Evolutionary conservation across 768 basidiomycete species (phyloP).

Genomic region (Amylocystis lapponica): DNA sequence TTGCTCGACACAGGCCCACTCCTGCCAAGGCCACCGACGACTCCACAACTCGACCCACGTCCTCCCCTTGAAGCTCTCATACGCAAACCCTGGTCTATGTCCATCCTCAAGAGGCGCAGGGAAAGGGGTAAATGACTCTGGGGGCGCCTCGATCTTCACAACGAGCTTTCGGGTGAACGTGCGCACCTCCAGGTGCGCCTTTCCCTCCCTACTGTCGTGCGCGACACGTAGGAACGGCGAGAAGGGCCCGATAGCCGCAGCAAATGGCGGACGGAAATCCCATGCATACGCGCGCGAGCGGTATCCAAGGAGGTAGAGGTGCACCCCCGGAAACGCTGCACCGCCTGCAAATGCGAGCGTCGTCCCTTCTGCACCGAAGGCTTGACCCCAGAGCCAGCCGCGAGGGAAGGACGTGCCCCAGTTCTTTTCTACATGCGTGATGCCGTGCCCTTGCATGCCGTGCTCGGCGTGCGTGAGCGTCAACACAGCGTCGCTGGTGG

Average conservation of each 20-base stretch:
- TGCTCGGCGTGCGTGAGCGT: conserved; percentile 9
- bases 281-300: conserved; percentile 14
- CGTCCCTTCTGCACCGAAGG: conserved; percentile 5
- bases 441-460: conserved; percentile 5
- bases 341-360: conserved; percentile 20
- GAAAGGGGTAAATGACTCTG: conserved; percentile 16
- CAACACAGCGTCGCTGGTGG: conserved; percentile 11
- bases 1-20: conserved; percentile 18
- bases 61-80: conserved; percentile 19
- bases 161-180: conserved; percentile 13
- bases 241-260: conserved; percentile 9
- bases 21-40: conserved; percentile 15
- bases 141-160: conserved; percentile 11
- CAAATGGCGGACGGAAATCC: conserved; percentile 23
- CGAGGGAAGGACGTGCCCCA: conserved; percentile 21
- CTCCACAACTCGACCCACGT: conserved; percentile 9
- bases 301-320: conserved; percentile 22
- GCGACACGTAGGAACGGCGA: conserved; percentile 14
- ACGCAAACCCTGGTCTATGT: conserved; percentile 16
- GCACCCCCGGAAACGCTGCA: conserved; percentile 14
- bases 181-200: conserved; percentile 9
- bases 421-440: conserved; percentile 23
- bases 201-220: conserved; percentile 13
- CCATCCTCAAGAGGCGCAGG: conserved; percentile 17
- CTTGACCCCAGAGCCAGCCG: conserved; percentile 23